Percentiles rank a stretch among this genome's conserved stretches.
Evolutionary conservation across 2,329 filamentous ascomycete species (phyloP).

Genomic region (Lecanicillium sp.): DNA sequence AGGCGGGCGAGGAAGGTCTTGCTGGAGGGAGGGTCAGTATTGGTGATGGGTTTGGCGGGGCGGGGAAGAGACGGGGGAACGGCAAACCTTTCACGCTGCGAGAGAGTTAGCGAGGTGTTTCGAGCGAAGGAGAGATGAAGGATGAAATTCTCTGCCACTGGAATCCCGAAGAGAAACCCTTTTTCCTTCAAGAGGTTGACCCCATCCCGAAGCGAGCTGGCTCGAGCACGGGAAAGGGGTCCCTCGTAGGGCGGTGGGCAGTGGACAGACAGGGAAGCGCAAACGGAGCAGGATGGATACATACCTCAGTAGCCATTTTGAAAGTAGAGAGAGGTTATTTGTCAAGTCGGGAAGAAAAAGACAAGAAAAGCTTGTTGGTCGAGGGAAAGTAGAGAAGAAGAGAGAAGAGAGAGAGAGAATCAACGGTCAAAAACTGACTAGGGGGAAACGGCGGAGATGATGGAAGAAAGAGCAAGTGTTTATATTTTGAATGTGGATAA

Average conservation of each 20-base stretch:
- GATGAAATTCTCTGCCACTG: no score
- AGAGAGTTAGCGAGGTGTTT: conserved; percentile 4
- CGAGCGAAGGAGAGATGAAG: no score
- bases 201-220: no score
- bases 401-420: no score
- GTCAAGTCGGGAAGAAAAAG: conserved; percentile 13
- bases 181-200: no score
- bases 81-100: conserved; percentile 63
- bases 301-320: conserved; percentile 60
- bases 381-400: conserved; percentile 14
- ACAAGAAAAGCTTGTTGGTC: conserved; percentile 3
- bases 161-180: no score
- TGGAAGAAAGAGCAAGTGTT: conserved; percentile 25
- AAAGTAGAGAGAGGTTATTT: conserved; percentile 17
- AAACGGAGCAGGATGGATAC: conserved; percentile 28
- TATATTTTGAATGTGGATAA: conserved; percentile 24
- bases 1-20: conserved; percentile 99
- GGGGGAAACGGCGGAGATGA: conserved; percentile 20
- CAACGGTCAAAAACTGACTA: conserved; percentile 18
- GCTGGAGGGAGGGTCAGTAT: conserved; percentile 47
- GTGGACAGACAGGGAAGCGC: conserved; percentile 13
- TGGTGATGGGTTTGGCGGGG: conserved; percentile 19
- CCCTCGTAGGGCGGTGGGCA: conserved; percentile 1
- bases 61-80: no score
- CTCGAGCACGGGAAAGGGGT: conserved; percentile 3